Percentiles rank a stretch among this genome's conserved stretches.
These are phyloP conservation scores for Alternaria sp. DNA, from an alignment of 2,329 filamentous ascomycete species.

Conservation along the genomic window DNA sequence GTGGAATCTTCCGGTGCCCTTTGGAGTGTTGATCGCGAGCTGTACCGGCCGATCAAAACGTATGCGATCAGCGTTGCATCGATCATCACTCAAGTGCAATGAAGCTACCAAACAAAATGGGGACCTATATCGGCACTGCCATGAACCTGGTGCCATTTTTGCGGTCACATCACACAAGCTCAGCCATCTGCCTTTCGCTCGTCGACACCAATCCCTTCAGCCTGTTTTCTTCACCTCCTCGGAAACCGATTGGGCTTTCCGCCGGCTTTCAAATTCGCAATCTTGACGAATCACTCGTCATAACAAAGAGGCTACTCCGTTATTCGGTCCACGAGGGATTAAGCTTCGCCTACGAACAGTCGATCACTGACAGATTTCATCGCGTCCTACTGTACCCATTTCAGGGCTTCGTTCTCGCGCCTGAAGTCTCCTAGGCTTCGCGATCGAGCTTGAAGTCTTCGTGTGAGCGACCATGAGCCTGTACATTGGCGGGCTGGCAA, in stretches of 20 bases:
- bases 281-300: background rate
- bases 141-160: background rate
- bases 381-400: background rate
- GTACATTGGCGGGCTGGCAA: background rate
- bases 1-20: background rate
- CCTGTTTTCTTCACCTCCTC: background rate
- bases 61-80: slow-evolving; percentile 15
- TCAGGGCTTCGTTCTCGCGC: background rate
- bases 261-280: background rate
- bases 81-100: background rate
- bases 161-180: background rate
- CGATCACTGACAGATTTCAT: background rate
- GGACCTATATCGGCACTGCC: background rate
- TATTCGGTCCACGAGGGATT: background rate
- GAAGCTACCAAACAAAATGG: background rate
- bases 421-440: background rate
- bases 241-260: background rate
- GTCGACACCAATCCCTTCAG: background rate
- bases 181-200: background rate
- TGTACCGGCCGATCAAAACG: background rate
- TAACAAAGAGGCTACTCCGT: background rate
- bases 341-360: background rate
- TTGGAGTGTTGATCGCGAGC: background rate
- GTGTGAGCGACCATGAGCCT: background rate
- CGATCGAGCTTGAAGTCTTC: no score